These are phyloP conservation scores for Schizophyllum amplum DNA, from an alignment of 1,284 basidiomycete genomes.

Conservation along the genomic window DNA sequence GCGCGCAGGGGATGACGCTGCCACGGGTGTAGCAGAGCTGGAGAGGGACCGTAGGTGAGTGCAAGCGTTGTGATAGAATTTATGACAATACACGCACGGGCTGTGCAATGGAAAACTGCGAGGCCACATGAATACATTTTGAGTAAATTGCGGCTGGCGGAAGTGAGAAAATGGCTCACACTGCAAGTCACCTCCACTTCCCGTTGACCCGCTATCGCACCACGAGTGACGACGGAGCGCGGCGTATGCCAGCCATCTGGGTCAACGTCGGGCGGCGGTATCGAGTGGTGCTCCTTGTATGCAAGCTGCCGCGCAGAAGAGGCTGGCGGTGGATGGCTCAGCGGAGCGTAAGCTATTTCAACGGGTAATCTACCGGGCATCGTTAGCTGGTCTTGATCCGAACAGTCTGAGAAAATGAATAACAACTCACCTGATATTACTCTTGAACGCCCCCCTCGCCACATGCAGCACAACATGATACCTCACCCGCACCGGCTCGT, in stretches of 20 bases:
- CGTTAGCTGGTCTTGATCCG: background rate
- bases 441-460: conserved; percentile 18
- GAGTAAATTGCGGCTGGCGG: too few relatives aligned
- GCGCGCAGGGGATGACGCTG: conserved; percentile 27
- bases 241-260: conserved; percentile 20
- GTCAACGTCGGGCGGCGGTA: conserved; percentile 25
- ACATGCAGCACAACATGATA: conserved; percentile 25
- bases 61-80: too few relatives aligned
- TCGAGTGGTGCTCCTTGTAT: conserved; percentile 22
- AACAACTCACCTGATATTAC: conserved; percentile 24
- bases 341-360: conserved; percentile 28
- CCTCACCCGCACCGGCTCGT: conserved; percentile 22
- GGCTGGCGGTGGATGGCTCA: conserved; percentile 24
- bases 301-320: conserved; percentile 28
- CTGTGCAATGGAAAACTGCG: too few relatives aligned
- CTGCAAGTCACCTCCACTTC: background rate
- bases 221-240: background rate
- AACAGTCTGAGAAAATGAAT: too few relatives aligned
- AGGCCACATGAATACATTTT: too few relatives aligned
- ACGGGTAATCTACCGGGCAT: conserved; percentile 21
- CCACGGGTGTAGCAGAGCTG: conserved; percentile 33
- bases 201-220: background rate
- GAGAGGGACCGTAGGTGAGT: conserved; percentile 27
- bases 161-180: background rate
- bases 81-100: too few relatives aligned